A percentile compares a stretch with the other conserved stretches of the same genome.
phyloP scores from a whole-genome alignment of 2,329 filamentous ascomycete species.

The Rutstroemia sp. region DNA sequence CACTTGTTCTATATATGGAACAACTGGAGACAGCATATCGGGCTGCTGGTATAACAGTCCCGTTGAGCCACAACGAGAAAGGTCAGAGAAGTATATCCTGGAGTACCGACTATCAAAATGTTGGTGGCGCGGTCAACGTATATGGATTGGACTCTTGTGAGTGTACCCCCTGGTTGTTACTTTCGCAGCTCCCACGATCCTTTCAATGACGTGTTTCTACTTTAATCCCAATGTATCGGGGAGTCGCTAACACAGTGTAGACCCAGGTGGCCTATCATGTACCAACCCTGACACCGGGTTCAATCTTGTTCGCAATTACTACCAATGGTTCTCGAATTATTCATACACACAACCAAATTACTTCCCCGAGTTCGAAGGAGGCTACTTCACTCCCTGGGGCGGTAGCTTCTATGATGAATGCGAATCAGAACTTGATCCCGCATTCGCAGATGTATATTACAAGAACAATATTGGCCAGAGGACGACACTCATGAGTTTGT shows the following conservation, averaged over 20 bases:
- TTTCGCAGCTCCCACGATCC: too few species aligned
- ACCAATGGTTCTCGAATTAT: conserved; percentile 50
- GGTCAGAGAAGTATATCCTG: conserved; percentile 41
- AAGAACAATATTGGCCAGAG: conserved; percentile 47
- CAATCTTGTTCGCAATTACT: conserved; percentile 43
- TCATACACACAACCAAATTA: conserved; percentile 46
- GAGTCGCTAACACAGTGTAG: not conserved
- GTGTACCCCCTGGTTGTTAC: not conserved
- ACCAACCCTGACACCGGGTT: conserved; percentile 42
- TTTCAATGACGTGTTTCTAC: not conserved
- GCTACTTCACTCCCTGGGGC: conserved; percentile 47
- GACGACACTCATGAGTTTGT: conserved; percentile 41
- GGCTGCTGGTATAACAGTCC: conserved; percentile 41
- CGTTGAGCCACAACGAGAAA: conserved; percentile 43
- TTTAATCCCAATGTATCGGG: too few species aligned
- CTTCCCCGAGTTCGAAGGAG: conserved; percentile 46
- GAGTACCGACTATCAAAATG: conserved; percentile 47
- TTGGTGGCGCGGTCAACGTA: conserved; percentile 46
- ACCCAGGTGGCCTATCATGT: conserved; percentile 41
- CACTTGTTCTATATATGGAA: conserved; percentile 44
- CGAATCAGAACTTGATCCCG: conserved; percentile 36
- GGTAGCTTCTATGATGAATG: conserved; percentile 45
- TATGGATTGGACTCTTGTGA: conserved; percentile 39
- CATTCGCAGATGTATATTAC: conserved; percentile 48
- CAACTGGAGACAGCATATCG: conserved; percentile 40